Evolutionary conservation across 257 asterid species (phyloP), one percentile per base, ranked within the genome.

Genomic region (Eucommia ulmoides): DNA sequence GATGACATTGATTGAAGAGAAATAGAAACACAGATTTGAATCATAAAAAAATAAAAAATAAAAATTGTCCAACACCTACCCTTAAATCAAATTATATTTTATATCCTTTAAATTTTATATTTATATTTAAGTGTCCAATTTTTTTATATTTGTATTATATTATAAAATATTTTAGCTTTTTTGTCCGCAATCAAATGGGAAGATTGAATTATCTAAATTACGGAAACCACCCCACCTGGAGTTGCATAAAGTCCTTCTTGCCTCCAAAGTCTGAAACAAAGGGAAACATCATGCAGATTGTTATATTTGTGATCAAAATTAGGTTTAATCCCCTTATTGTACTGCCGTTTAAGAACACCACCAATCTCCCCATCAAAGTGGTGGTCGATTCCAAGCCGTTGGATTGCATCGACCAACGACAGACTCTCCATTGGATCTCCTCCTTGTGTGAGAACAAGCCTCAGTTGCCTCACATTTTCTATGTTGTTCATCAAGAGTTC

Each of bases 261-360:
- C 35, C 55, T 48, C 19, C 48, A 46, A 3, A 49, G 38, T 57
- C 62, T 51, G 41, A 57, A 57, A 20, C 20, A 45, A 48, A 57
- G 55, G 20, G 62, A 29, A 22, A 47, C 33, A 5, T 5, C 41
- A 8, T 49, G 14, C 1, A 47, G 41, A 12, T 33, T 11, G 8
- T 16, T 29, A 25, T 21, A 12, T n/a, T 35, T 35, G 16, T 35
- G 44, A 35, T 2, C 44, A 4, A n/a, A n/a, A n/a, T 11, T 18
- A 3, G 44, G 11, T 6, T 35, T 35, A 11, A 35, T 35, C 11
- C 3, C 3, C 44, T 0, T 1, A 29, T 48, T n/a, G n/a, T n/a
- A 11, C 22, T 57, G 63, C 49, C 20, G 3, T 19, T 57, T 23
- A 24, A 57, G 53, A 21, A 22, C n/a, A 2, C 24, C 24, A 1